Conservation (phyloP, 2,329 filamentous ascomycete genomes). For the Lojkania enalia region DNA sequence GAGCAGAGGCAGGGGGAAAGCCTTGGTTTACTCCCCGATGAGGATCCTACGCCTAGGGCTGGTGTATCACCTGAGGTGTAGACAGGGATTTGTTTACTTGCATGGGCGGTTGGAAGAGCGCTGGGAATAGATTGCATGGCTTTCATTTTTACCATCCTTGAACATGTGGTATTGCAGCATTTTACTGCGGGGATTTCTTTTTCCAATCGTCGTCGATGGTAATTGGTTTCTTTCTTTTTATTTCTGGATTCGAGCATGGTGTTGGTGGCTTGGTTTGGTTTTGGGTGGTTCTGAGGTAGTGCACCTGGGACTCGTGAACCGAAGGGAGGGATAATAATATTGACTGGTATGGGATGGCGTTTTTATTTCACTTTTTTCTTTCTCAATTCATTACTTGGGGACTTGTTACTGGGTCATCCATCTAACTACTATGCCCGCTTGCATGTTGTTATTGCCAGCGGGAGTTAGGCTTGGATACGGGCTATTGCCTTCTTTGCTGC, state of each 20-base stretch:
- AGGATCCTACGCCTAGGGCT: constrained; percentile 48
- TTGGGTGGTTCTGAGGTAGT: constrained; percentile 42
- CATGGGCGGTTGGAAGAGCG: background rate
- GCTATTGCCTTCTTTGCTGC: too few species aligned
- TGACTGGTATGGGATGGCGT: too few species aligned
- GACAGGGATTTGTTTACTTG: constrained; percentile 5
- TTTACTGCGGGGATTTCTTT: background rate
- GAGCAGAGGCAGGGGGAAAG: too few species aligned
- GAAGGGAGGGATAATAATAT: too few species aligned
- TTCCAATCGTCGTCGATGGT: background rate
- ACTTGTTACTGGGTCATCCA: too few species aligned
- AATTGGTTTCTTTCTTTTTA: constrained; percentile 18
- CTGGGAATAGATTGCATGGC: background rate
- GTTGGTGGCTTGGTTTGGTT: too few species aligned
- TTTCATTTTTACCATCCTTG: constrained; percentile 4
- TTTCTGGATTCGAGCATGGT: constrained; percentile 31
- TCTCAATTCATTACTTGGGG: too few species aligned
- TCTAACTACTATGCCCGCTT: too few species aligned
- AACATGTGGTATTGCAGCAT: background rate
- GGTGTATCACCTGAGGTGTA: constrained; percentile 18
- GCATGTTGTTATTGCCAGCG: too few species aligned
- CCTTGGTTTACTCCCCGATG: constrained; percentile 39
- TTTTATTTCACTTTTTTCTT: too few species aligned
- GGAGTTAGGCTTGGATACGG: too few species aligned
- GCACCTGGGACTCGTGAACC: constrained; percentile 30